Percentiles rank a stretch among this genome's conserved stretches.
Evolutionary conservation across 2,329 filamentous ascomycete species (phyloP).

Genomic region (Phialophora expanda): DNA sequence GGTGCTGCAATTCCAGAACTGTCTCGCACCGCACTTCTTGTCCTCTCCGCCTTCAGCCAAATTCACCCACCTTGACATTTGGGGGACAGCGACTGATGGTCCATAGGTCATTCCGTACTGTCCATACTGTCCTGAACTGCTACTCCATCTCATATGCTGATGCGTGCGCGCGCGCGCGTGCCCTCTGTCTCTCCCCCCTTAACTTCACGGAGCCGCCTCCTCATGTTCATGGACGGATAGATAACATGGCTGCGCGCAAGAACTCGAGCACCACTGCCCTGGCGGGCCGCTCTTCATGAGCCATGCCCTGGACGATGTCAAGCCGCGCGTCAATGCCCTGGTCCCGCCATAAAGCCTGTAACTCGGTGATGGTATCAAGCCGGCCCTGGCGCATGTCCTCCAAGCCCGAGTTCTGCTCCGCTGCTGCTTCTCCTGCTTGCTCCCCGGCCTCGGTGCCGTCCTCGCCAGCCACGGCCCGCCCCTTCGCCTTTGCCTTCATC

Average conservation of each 20-base stretch:
- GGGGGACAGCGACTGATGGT: neutral
- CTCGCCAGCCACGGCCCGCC: neutral
- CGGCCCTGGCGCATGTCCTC: constrained; percentile 5
- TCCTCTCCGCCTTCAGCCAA: neutral
- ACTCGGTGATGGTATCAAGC: neutral
- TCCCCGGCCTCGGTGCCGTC: no score
- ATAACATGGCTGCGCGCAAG: neutral
- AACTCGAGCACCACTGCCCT: neutral
- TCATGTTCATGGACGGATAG: neutral
- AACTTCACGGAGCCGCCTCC: neutral
- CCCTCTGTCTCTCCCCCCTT: neutral
- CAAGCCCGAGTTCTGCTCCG: neutral
- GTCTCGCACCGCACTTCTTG: no score
- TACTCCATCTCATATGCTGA: neutral
- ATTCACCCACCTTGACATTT: neutral
- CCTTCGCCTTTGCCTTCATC: constrained; percentile 9
- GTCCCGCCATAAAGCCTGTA: neutral
- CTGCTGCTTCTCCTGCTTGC: neutral
- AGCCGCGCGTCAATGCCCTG: neutral
- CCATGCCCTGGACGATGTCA: constrained; percentile 4
- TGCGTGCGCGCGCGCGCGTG: no score
- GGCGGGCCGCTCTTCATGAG: neutral
- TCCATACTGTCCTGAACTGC: no score
- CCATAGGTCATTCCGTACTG: neutral
- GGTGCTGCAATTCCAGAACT: neutral